These are phyloP conservation scores for Bonnemaisonia californica DNA, from an alignment of 31 red algal species.

Conservation along the genomic window DNA sequence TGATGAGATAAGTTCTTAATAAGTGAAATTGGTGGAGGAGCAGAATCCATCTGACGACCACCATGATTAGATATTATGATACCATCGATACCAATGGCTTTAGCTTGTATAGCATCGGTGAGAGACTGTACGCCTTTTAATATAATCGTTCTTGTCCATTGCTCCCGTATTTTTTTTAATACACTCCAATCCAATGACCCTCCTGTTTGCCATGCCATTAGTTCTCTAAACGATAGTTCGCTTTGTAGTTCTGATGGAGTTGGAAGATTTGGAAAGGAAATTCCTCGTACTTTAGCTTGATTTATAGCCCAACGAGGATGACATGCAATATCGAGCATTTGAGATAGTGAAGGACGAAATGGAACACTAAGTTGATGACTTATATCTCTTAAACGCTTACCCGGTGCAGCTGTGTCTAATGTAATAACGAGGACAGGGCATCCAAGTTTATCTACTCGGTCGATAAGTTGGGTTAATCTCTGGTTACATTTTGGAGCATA, in stretches of 20 bases:
- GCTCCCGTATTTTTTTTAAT: not conserved
- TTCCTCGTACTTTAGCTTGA: not conserved
- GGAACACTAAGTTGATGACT: not conserved
- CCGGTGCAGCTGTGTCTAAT: not conserved
- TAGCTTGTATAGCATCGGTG: not conserved
- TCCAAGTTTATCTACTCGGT: not conserved
- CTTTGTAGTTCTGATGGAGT: not conserved
- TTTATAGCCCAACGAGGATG: not conserved
- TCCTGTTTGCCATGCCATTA: not conserved
- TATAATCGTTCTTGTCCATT: not conserved
- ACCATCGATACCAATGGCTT: not conserved
- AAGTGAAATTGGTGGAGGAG: not conserved
- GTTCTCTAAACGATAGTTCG: no score
- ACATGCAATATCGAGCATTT: not conserved
- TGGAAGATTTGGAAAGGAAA: not conserved
- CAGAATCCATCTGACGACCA: not conserved
- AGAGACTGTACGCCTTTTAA: not conserved
- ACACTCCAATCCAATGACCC: not conserved
- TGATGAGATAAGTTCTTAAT: not conserved
- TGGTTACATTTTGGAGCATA: not conserved
- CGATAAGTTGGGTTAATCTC: not conserved
- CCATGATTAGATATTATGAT: slow-evolving; percentile 3
- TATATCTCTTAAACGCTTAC: not conserved
- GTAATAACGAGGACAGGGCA: not conserved
- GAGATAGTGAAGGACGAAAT: not conserved